A percentile compares a stretch with the other conserved stretches of the same genome.
Conservation (phyloP, 306 rosid genomes). For the Carpinus viminea region DNA sequence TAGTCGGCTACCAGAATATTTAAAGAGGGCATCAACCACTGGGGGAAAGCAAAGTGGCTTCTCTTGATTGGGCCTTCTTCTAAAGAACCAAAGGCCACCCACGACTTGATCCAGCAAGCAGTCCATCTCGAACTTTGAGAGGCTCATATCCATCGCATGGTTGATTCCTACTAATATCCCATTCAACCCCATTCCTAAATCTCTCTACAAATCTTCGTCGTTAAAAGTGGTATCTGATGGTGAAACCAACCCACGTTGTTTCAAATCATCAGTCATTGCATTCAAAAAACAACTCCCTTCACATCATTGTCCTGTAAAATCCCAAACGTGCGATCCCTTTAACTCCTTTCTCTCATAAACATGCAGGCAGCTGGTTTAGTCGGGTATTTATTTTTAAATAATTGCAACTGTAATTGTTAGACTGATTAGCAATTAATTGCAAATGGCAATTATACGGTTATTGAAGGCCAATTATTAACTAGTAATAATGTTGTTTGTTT, state of each 20-base stretch:
- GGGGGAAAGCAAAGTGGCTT: not conserved
- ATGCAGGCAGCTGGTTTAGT: no score
- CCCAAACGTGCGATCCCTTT: not conserved
- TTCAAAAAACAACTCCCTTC: not conserved
- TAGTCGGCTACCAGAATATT: not conserved
- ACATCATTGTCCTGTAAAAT: not conserved
- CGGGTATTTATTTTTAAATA: no score
- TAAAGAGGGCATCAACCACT: accelerated
- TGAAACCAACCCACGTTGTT: not conserved
- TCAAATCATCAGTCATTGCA: not conserved
- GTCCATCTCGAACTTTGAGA: not conserved
- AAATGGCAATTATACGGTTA: no score
- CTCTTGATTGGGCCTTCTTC: not conserved
- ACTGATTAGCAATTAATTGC: no score
- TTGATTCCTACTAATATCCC: not conserved
- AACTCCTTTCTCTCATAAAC: not conserved
- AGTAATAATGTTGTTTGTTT: no score
- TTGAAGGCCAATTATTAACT: no score
- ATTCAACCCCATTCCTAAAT: not conserved
- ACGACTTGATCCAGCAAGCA: not conserved
- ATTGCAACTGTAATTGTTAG: no score
- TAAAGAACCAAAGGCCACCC: not conserved
- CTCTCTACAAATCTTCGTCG: not conserved
- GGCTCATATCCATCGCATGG: not conserved
- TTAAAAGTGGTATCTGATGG: not conserved